A percentile compares a stretch with the other conserved stretches of the same genome.
phyloP scores from a whole-genome alignment of 2,329 filamentous ascomycete genomes.

The Verticillium dahliae region DNA sequence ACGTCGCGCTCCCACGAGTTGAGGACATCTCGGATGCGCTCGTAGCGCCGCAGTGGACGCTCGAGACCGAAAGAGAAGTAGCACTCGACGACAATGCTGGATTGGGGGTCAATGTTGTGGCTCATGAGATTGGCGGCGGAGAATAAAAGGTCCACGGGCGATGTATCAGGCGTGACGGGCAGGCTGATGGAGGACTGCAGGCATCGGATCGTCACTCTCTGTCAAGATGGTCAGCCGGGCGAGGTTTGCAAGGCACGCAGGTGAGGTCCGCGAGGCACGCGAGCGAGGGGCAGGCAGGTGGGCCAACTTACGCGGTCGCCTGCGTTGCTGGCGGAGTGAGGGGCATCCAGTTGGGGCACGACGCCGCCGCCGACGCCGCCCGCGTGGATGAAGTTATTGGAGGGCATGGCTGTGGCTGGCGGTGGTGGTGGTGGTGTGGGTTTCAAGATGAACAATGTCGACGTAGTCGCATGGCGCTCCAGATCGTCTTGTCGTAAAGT shows the following conservation, averaged over 20 bases:
- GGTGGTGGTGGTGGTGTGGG: background rate
- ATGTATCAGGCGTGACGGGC: constrained; percentile 69
- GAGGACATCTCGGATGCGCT: constrained; percentile 78
- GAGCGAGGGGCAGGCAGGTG: background rate
- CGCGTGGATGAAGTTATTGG: constrained; percentile 28
- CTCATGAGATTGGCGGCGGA: constrained; percentile 58
- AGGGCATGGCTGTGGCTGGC: background rate
- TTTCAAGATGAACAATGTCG: background rate
- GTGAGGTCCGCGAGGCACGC: background rate
- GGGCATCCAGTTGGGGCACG: constrained; percentile 60
- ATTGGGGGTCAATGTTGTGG: constrained; percentile 56
- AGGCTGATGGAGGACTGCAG: constrained; percentile 62
- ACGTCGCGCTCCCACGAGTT: constrained; percentile 86
- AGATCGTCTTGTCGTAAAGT: background rate
- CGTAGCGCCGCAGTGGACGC: constrained; percentile 76
- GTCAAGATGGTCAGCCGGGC: constrained; percentile 4
- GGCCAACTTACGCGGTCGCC: constrained; percentile 62
- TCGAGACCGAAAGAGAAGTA: constrained; percentile 73
- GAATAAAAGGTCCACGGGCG: constrained; percentile 64
- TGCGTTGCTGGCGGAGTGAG: constrained; percentile 73
- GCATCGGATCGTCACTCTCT: constrained; percentile 69
- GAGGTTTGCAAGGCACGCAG: background rate
- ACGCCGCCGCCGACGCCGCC: constrained; percentile 39
- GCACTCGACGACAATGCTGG: constrained; percentile 69
- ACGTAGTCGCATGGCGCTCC: background rate